A percentile compares a stretch with the other conserved stretches of the same genome.
Evolutionary conservation across 192 early-diverging fungal genomes (phyloP).

Genomic region (Dissophora ornata): DNA sequence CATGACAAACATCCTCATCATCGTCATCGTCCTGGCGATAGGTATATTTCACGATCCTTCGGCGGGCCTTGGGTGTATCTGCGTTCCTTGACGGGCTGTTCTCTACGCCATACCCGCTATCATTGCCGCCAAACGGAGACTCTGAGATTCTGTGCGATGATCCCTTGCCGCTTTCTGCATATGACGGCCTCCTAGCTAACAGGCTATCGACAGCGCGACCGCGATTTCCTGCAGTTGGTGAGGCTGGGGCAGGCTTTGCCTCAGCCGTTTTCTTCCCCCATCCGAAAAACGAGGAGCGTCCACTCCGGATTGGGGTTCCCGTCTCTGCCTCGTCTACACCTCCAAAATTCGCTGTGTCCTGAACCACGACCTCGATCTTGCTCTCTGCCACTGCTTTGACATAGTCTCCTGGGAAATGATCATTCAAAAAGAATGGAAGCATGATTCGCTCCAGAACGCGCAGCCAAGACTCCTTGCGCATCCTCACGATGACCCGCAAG

Average conservation of each 20-base stretch:
- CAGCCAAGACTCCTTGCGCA: slow-evolving; percentile 56
- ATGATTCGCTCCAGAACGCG: slow-evolving; percentile 60
- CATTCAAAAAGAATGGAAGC: slow-evolving; percentile 65
- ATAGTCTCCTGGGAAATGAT: slow-evolving; percentile 68
- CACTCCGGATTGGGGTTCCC: slow-evolving; percentile 16
- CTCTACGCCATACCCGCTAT: slow-evolving; percentile 46
- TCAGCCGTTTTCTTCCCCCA: not conserved
- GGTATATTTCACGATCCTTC: slow-evolving; percentile 48
- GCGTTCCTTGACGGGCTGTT: not conserved
- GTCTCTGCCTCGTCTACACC: slow-evolving; percentile 41
- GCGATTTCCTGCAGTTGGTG: not conserved
- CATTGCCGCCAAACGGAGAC: slow-evolving; percentile 18
- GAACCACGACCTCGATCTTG: slow-evolving; percentile 59
- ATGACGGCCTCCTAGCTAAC: slow-evolving; percentile 10
- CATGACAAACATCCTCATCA: not conserved
- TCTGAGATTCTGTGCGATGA: not conserved
- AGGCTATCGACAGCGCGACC: slow-evolving; percentile 2
- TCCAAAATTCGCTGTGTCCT: slow-evolving; percentile 27
- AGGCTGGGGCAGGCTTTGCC: not conserved
- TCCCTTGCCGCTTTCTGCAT: not conserved
- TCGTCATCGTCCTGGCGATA: slow-evolving; percentile 31
- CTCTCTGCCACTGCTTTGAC: slow-evolving; percentile 57
- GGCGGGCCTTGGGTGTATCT: slow-evolving; percentile 5
- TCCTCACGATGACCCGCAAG: slow-evolving; percentile 54
- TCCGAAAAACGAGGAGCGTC: slow-evolving; percentile 33